Evolutionary conservation across 116 monocot species (phyloP).

Genomic region (Dioscorea cayenensis): DNA sequence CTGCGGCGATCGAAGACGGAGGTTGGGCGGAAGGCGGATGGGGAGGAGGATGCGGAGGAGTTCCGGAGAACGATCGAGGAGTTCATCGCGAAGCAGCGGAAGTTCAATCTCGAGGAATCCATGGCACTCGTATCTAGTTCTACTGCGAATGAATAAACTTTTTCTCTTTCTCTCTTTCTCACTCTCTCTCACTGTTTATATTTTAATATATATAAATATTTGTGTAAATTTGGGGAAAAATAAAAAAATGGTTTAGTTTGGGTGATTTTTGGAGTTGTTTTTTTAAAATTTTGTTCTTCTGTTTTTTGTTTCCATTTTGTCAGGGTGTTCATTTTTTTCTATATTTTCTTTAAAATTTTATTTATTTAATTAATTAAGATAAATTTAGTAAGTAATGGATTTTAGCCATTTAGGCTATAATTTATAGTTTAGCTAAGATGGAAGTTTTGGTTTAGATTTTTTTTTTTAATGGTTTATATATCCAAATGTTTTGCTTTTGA

Average conservation of each 20-base stretch:
- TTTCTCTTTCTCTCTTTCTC: neutral
- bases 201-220: neutral
- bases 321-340: neutral
- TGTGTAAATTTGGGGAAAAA: neutral
- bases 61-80: slow-evolving; percentile 51
- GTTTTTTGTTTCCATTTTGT: neutral
- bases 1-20: slow-evolving; percentile 31
- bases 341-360: neutral
- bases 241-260: neutral
- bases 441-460: no score
- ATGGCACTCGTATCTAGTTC: slow-evolving; percentile 16
- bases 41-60: slow-evolving; percentile 6
- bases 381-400: no score
- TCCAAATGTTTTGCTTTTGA: no score
- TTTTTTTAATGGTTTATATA: no score
- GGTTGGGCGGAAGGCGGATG: slow-evolving; percentile 3
- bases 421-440: no score
- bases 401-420: no score
- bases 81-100: slow-evolving; percentile 57
- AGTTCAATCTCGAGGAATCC: slow-evolving; percentile 52
- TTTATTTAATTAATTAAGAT: no score
- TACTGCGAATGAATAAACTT: neutral
- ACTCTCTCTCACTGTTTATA: neutral
- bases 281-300: neutral
- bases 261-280: neutral